Conservation (phyloP, 2,329 filamentous ascomycete genomes). For the Plectosphaerella cucumerina region DNA sequence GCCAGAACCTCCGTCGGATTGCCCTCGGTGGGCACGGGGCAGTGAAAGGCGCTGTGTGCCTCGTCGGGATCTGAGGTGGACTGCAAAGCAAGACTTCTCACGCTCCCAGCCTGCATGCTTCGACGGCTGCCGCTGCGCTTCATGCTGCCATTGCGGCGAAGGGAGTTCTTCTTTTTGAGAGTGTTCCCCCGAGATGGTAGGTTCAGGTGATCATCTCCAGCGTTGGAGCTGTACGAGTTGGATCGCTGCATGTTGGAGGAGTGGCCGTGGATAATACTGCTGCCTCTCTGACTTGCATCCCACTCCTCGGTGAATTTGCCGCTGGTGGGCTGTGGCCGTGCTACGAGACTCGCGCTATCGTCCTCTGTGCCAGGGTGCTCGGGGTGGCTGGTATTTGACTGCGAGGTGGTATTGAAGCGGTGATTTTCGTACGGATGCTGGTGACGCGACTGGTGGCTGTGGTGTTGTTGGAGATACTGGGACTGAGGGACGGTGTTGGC, state of each 20-base stretch:
- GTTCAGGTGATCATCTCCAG: conserved; percentile 37
- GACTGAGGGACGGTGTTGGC: no score
- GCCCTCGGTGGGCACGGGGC: conserved; percentile 81
- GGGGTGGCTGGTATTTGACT: not conserved
- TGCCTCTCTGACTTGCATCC: conserved; percentile 64
- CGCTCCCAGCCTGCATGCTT: conserved; percentile 81
- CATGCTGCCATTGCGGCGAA: conserved; percentile 70
- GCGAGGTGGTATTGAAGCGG: conserved; percentile 4
- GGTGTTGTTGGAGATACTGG: no score
- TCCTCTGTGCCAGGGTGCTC: no score
- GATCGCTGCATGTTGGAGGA: conserved; percentile 51
- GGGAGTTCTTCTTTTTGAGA: conserved; percentile 81
- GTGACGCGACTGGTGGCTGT: no score
- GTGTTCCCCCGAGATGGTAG: conserved; percentile 58
- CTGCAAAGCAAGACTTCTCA: conserved; percentile 73
- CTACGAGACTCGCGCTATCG: no score
- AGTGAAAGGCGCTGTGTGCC: conserved; percentile 79
- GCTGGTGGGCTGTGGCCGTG: conserved; percentile 8
- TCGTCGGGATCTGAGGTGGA: conserved; percentile 65
- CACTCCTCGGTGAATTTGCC: conserved; percentile 67
- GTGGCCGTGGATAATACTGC: conserved; percentile 55
- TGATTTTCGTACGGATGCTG: not conserved
- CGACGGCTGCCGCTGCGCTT: conserved; percentile 76
- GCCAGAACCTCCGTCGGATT: conserved; percentile 86
- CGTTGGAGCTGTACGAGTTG: conserved; percentile 50